Evolutionary conservation across 345 rosid species (phyloP), one percentile per base, ranked within the genome.

Genomic region (Clausena lansium): DNA sequence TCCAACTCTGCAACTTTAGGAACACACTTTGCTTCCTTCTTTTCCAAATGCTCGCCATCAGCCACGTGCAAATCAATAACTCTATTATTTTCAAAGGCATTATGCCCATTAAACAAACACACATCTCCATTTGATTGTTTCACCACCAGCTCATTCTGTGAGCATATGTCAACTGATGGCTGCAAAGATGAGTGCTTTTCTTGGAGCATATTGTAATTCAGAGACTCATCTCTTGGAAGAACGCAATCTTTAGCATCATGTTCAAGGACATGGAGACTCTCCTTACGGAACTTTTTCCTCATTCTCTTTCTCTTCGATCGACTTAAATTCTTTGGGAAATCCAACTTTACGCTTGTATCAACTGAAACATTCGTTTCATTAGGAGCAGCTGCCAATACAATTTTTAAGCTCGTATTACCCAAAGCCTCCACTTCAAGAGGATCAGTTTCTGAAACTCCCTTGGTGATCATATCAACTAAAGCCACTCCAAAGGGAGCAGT

Each of bases 281-380:
- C 75, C 79, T 71, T 74, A 72, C 3, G 60, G 73, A 28, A 55
- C 79, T 30, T 70, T 69, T 27, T 75, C 61, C 60, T 50, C 47
- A 11, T 47, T n/a, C 30, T 50, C 74, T 74, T 64, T 62, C 27
- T 65, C 62, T 30, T 15, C 0, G 33, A 14, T 9, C 32, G 19
- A 50, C 71, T 67, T 58, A 61, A 59, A 11, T 67, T 81, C 24
- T 15, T 41, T n/a, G 14, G 6, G 27, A 64, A 54, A 52, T 41
- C 58, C 11, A 14, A 50, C 58, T 35, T 58, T 65, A 9, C 20
- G 59, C 36, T 74, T 3, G 3, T 61, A 22, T 2, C 50, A 5
- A 39, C 58, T 5, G 58, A 32, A 60, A 33, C 47, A 24, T 65
- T 58, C 7, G n/a, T 64, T 47, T n/a, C 30, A 6, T 50, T 13